Conservation (phyloP, 257 asterid species). For the Schizonepeta tenuifolia region DNA sequence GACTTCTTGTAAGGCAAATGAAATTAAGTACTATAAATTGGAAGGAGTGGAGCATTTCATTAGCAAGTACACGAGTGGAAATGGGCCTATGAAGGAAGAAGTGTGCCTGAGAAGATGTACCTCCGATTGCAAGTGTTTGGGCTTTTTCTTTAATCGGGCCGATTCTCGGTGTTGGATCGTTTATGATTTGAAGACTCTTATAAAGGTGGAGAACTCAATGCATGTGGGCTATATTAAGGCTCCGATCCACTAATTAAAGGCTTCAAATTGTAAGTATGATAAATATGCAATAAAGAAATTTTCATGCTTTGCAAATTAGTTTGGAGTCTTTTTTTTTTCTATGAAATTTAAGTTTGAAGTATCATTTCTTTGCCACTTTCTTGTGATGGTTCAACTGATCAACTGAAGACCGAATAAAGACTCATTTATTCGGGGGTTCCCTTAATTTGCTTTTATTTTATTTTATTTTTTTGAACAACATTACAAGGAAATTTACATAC, state of each 20-base stretch:
- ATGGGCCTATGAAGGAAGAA: slow-evolving; percentile 34
- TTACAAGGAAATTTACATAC: too few species aligned
- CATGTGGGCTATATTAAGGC: slow-evolving; percentile 49
- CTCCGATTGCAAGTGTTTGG: slow-evolving; percentile 47
- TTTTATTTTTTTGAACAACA: too few species aligned
- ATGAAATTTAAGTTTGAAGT: too few species aligned
- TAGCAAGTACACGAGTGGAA: slow-evolving; percentile 31
- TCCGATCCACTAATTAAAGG: slow-evolving; percentile 5
- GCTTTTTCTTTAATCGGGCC: slow-evolving; percentile 42
- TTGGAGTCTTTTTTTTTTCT: too few species aligned
- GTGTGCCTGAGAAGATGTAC: slow-evolving; percentile 41
- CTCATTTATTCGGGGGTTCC: too few species aligned
- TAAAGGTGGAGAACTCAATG: slow-evolving; percentile 32
- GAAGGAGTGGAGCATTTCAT: slow-evolving; percentile 50
- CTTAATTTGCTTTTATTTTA: too few species aligned
- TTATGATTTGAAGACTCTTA: slow-evolving; percentile 39
- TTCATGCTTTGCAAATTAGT: background rate
- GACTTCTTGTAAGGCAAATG: slow-evolving; percentile 27
- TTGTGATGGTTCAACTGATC: too few species aligned
- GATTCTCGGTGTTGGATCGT: slow-evolving; percentile 45
- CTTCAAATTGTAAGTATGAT: too few species aligned
- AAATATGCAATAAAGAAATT: background rate
- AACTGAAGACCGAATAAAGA: too few species aligned
- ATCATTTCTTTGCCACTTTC: too few species aligned
- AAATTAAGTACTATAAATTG: slow-evolving; percentile 34